These are phyloP conservation scores for Macrolepiota dolichaula DNA, from an alignment of 768 basidiomycete species.

Conservation along the genomic window DNA sequence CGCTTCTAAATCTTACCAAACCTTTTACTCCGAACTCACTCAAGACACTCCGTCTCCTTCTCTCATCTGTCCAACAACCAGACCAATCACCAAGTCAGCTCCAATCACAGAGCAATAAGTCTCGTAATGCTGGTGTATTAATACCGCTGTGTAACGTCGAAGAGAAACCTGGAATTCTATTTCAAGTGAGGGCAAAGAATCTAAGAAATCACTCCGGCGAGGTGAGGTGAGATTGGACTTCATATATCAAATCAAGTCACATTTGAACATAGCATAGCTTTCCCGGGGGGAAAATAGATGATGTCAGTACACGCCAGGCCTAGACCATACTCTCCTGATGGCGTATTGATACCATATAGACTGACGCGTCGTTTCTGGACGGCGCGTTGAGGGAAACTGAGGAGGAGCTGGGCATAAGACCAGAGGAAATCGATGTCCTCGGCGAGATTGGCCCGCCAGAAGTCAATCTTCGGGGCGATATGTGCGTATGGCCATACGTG, in stretches of 20 bases:
- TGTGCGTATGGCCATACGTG: conserved; percentile 75
- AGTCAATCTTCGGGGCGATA: conserved; percentile 48
- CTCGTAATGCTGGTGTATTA: conserved; percentile 62
- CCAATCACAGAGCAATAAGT: conserved; percentile 16
- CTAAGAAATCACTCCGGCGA: conserved; percentile 76
- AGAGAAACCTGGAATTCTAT: conserved; percentile 59
- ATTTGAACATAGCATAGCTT: conserved; percentile 42
- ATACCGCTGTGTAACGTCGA: conserved; percentile 78
- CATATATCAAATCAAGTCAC: neutral
- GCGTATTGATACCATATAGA: conserved; percentile 29
- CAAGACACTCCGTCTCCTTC: conserved; percentile 24
- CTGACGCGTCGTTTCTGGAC: conserved; percentile 47
- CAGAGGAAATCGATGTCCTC: conserved; percentile 60
- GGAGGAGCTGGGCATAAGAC: conserved; percentile 67
- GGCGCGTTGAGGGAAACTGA: conserved; percentile 70
- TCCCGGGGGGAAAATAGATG: conserved; percentile 70
- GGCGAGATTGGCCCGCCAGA: conserved; percentile 65
- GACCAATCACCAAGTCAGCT: neutral
- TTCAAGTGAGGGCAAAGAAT: conserved; percentile 66
- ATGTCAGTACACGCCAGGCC: conserved; percentile 33
- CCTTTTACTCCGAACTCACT: conserved; percentile 38
- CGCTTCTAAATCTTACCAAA: conserved; percentile 29
- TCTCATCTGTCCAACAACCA: conserved; percentile 14
- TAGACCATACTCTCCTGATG: neutral
- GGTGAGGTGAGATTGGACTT: conserved; percentile 52